A percentile compares a stretch with the other conserved stretches of the same genome.
These are phyloP conservation scores for Gaertneriomyces semiglobifer DNA, from an alignment of 192 early-diverging fungal genomes.

Conservation along the genomic window DNA sequence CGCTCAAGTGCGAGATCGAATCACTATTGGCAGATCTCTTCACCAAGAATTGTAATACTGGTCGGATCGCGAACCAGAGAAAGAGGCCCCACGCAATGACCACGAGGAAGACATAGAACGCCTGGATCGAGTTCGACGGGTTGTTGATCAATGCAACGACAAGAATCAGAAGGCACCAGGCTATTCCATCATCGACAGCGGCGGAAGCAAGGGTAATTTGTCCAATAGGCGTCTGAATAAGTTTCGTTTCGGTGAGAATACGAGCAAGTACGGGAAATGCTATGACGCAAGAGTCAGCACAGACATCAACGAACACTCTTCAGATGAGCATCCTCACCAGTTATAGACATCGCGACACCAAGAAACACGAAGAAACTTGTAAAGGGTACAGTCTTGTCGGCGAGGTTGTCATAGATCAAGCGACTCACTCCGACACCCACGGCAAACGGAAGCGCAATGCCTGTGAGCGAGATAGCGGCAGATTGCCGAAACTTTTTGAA, in stretches of 20 bases:
- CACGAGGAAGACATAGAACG: slow-evolving; percentile 79
- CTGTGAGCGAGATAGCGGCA: slow-evolving; percentile 65
- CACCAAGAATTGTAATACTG: slow-evolving; percentile 50
- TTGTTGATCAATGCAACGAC: slow-evolving; percentile 89
- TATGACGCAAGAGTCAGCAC: slow-evolving; percentile 38
- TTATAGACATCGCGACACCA: slow-evolving; percentile 90
- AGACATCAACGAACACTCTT: not conserved
- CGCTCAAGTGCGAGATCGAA: slow-evolving; percentile 47
- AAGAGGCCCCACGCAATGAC: slow-evolving; percentile 69
- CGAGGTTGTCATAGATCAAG: slow-evolving; percentile 38
- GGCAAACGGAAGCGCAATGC: slow-evolving; percentile 80
- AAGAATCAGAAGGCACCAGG: slow-evolving; percentile 73
- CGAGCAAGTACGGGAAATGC: slow-evolving; percentile 95
- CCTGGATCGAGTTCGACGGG: slow-evolving; percentile 61
- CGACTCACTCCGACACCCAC: slow-evolving; percentile 66
- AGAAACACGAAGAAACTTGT: slow-evolving; percentile 75
- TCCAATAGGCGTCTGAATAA: slow-evolving; percentile 76
- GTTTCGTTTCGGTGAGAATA: slow-evolving; percentile 83
- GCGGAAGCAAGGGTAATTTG: slow-evolving; percentile 80
- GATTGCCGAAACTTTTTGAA: slow-evolving; percentile 26
- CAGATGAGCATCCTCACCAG: slow-evolving; percentile 48
- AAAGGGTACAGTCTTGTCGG: slow-evolving; percentile 21
- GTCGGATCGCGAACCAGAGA: slow-evolving; percentile 64
- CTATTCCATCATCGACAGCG: slow-evolving; percentile 79
- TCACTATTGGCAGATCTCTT: slow-evolving; percentile 22